Base-by-base conservation (phyloP, 129 eudicot genomes). In the Heracleum sosnowskyi region DNA sequence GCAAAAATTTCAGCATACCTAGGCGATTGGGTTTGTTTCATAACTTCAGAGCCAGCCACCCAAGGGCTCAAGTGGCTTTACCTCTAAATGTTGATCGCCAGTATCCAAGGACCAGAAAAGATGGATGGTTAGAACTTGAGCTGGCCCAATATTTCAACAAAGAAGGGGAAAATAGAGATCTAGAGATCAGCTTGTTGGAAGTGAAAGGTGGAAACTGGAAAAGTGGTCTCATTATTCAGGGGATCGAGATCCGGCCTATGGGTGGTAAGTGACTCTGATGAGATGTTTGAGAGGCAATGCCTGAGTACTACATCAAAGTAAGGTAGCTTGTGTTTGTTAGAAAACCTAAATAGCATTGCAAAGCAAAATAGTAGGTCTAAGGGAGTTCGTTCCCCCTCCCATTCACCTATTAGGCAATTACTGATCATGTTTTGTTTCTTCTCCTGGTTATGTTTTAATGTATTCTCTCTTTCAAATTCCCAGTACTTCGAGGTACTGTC, bases 201-300 rank as follows among this genome's bases (percentile, higher is more conserved):
- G 84, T 84, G 41, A 79, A 82, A 7, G 83, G 82, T 24, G 86
- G 86, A 1, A 57, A 84, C 36, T 87, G 95, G 95, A 90, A 90
- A 79, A 81, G 87, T 80, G 91, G 91, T 35, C 72, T 90, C 73
- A 42, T 90, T 31, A 63, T 90, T 78, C 87, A 90, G 78, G 95
- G 95, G 74, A 84, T 90, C 69, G 95, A 90, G 83, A 86, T 90
- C 70, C 84, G 95, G 83, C 95, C 95, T 37, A 87, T 82, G 83
- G 55, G 29, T 62, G 69, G 76, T 82, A 75, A 45, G 69, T 75
- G 64, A 42, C 45, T 39, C n/a, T n/a, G 29, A 53, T 22, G 7
- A 26, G 33, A 26, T 62, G 36, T 7, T 57, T 62, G 69, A 11
- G 37, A 29, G 7, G 36, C 36, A 31, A 63, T 29, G 70, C 20